Percentiles rank a stretch among this genome's conserved stretches.
These are phyloP conservation scores for Phytophthora sojae DNA, from an alignment of 352 stramenopile species.

Conservation along the genomic window DNA sequence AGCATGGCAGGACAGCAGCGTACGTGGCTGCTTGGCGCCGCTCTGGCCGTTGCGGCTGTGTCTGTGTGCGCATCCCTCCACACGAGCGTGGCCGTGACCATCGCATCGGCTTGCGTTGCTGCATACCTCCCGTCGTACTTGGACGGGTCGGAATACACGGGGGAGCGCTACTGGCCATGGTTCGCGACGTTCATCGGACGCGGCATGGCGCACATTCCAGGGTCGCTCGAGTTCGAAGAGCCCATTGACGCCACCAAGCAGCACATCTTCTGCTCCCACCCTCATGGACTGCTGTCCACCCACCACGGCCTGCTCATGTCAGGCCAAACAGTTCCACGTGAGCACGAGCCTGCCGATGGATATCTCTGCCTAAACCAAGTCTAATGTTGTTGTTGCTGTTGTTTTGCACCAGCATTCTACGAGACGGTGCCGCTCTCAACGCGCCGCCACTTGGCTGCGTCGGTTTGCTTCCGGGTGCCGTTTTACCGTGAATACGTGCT, in stretches of 20 bases:
- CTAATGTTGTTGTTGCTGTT: background rate
- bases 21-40: constrained; percentile 42
- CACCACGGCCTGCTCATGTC: constrained; percentile 75
- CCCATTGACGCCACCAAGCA: constrained; percentile 64
- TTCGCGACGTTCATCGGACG: constrained; percentile 52
- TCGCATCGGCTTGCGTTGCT: constrained; percentile 37
- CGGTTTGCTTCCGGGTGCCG: constrained; percentile 79
- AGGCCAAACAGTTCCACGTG: constrained; percentile 66
- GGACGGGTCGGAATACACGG: constrained; percentile 63
- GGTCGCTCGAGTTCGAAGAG: constrained; percentile 78
- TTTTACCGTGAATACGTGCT: constrained; percentile 82
- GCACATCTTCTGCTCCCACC: constrained; percentile 85
- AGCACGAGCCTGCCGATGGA: constrained; percentile 12
- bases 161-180: constrained; percentile 64
- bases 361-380: background rate
- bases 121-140: constrained; percentile 68
- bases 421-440: constrained; percentile 69
- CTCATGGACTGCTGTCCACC: constrained; percentile 74
- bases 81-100: constrained; percentile 15
- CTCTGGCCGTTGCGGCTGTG: constrained; percentile 39
- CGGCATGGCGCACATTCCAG: constrained; percentile 47
- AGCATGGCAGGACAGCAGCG: constrained; percentile 23
- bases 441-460: constrained; percentile 73
- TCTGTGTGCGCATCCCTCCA: constrained; percentile 44
- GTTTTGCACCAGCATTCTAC: constrained; percentile 60